Evolutionary conservation across 257 asterid species (phyloP).

Genomic region (Gardenia jasminoides): DNA sequence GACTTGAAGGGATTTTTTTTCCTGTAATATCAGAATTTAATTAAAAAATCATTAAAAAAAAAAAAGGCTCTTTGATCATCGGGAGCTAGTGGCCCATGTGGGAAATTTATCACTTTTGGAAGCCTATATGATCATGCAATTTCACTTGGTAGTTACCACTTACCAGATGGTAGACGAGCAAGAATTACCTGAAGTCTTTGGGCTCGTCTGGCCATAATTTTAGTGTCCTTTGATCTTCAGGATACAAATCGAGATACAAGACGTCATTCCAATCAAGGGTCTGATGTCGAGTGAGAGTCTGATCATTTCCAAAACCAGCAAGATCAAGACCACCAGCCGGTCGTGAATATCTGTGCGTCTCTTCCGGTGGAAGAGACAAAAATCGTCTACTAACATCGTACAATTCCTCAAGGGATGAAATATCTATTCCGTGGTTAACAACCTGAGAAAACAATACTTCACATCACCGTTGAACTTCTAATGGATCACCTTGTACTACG

Average conservation of each 20-base stretch:
- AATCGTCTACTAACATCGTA: conserved; percentile 24
- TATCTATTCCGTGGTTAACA: conserved; percentile 36
- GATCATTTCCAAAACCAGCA: conserved; percentile 43
- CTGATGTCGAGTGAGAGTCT: conserved; percentile 24
- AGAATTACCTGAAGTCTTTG: conserved; percentile 25
- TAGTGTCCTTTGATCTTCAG: conserved; percentile 24
- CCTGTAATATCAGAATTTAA: too few species aligned
- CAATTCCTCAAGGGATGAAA: conserved; percentile 31
- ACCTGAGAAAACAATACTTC: conserved; percentile 12
- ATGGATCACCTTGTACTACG: neutral
- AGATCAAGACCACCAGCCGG: conserved; percentile 18
- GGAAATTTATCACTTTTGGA: too few species aligned
- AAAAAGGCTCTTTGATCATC: too few species aligned
- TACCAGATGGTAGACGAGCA: too few species aligned
- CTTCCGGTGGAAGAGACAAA: conserved; percentile 42
- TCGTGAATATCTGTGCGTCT: conserved; percentile 36
- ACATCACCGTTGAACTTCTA: neutral
- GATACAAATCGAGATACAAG: conserved; percentile 29
- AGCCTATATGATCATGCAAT: too few species aligned
- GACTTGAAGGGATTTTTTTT: too few species aligned
- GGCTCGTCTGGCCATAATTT: conserved; percentile 45
- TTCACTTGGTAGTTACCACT: too few species aligned
- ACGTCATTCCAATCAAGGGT: conserved; percentile 33
- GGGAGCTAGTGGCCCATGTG: too few species aligned
- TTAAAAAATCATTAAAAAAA: too few species aligned